Evolutionary conservation across 352 stramenopile genomes (phyloP), one percentile per base, ranked within the genome.

Genomic region (Nothophytophthora sp.): DNA sequence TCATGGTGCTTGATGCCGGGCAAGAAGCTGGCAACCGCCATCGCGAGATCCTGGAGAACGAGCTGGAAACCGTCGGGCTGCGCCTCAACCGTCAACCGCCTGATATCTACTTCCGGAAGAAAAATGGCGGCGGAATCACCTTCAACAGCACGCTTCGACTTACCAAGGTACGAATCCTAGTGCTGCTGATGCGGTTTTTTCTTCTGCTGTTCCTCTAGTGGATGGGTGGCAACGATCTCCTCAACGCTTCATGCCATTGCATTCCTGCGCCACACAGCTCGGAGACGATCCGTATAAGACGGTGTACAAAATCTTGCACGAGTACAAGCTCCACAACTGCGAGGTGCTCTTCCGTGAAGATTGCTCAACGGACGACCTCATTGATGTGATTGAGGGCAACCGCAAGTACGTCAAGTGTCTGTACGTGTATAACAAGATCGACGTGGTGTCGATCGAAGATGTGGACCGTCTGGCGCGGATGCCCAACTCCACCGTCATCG

Each of bases 371-470:
- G 97, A 99, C 72, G 92, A 99, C 60, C 68, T 99, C 27, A 99
- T 99, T 52, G 97, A 99, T 81, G 93, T 99, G 22, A 95, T 99
- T 49, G 88, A 99, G 75, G 97, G 97, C 47, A 99, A 99, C 70
- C 89, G 94, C 44, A 98, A 98, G 65, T 99, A 99, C 81, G 98
- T 99, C 54, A 98, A 98, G 83, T 98, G 86, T 60, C 67, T 99
- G 38, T 99, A 99, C 71, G 92, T 99, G 55, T 99, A 99, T 90
- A 99, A 99, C 81, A 99, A 99, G 79, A 98, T 99, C 66, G 98
- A 99, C 75, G 97, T 97, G 13, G 88, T 99, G 47, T 98, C 92
- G 7, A 99, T 99, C 48, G 98, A 99, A 79, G 97, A 99, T 67
- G 92, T 99, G 16, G 96, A 99, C 64, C 85, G 93, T 27, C 78